phyloP scores from a whole-genome alignment of 371 early-diverging fungal species.

The Massospora cicadina region DNA sequence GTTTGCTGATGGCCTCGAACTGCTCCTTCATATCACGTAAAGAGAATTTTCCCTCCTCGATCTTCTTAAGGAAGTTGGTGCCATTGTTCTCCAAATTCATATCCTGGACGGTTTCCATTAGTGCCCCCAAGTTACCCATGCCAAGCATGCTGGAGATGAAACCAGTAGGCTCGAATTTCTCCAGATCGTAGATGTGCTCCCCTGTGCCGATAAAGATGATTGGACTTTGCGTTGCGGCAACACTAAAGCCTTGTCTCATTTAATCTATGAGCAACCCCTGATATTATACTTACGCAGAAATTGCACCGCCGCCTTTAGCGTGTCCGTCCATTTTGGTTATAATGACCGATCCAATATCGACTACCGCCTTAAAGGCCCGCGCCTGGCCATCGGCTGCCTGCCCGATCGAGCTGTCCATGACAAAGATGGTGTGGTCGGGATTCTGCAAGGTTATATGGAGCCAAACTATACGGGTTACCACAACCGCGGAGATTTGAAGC shows the following conservation, averaged over 20 bases:
- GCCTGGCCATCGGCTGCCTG: conserved; percentile 98
- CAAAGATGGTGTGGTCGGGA: conserved; percentile 93
- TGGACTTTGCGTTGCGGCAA: conserved; percentile 95
- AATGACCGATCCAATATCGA: conserved; percentile 95
- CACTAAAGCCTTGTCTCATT: conserved; percentile 24
- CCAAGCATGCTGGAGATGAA: conserved; percentile 94
- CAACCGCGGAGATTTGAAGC: conserved; percentile 81
- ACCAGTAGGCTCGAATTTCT: conserved; percentile 81
- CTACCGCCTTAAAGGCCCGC: conserved; percentile 86
- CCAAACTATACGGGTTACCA: conserved; percentile 27
- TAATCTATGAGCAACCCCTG: background rate
- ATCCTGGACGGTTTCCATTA: conserved; percentile 89
- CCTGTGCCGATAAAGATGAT: conserved; percentile 98
- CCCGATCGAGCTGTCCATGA: conserved; percentile 99
- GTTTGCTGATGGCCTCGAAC: conserved; percentile 78
- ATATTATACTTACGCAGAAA: conserved; percentile 61
- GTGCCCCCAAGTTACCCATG: conserved; percentile 91
- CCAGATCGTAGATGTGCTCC: conserved; percentile 96
- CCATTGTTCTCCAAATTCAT: conserved; percentile 72
- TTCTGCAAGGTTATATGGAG: conserved; percentile 17
- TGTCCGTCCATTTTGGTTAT: conserved; percentile 99
- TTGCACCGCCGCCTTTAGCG: conserved; percentile 98
- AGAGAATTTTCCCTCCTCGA: conserved; percentile 84
- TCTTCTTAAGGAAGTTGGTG: conserved; percentile 76
- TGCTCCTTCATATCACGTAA: conserved; percentile 96